Evolutionary conservation across 2,329 filamentous ascomycete species (phyloP).

Genomic region (Coleophoma cylindrospora): DNA sequence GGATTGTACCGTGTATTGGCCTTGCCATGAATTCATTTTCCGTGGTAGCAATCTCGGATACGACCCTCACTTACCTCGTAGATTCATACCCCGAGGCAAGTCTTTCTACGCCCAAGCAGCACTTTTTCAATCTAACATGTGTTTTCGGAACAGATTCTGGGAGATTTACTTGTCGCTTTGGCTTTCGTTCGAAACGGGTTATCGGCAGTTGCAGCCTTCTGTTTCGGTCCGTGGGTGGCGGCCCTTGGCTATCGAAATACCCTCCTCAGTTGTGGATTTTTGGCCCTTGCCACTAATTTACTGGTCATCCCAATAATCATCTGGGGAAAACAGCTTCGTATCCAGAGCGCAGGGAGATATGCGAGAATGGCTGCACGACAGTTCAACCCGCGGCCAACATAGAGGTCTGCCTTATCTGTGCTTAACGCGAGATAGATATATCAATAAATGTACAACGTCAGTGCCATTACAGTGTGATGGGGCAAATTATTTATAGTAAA

Average conservation of each 20-base stretch:
- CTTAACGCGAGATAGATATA: too few relatives aligned
- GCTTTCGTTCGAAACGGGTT: not conserved
- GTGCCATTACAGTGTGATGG: too few relatives aligned
- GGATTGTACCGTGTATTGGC: constrained; percentile 7
- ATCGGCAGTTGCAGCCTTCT: not conserved
- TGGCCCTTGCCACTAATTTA: not conserved
- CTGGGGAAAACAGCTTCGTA: not conserved
- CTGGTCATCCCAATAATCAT: not conserved
- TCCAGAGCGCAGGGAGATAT: not conserved
- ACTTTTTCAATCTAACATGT: too few relatives aligned
- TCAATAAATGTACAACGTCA: too few relatives aligned
- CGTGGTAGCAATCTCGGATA: constrained; percentile 1
- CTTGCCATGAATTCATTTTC: constrained; percentile 3
- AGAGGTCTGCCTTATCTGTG: too few relatives aligned
- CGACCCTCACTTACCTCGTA: constrained; percentile 4
- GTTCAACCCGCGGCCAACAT: not conserved
- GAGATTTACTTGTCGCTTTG: not conserved
- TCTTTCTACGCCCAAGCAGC: too few relatives aligned
- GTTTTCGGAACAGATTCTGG: not conserved
- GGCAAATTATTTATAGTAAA: too few relatives aligned
- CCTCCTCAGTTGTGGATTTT: not conserved
- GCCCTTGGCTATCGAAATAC: not conserved
- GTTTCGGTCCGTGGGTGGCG: not conserved
- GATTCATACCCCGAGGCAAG: constrained; percentile 5
- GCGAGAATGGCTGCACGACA: not conserved